Percentiles rank a stretch among this genome's conserved stretches.
Evolutionary conservation across 306 rosid genomes (phyloP).

Genomic region (Chamaecrista fasciculata): DNA sequence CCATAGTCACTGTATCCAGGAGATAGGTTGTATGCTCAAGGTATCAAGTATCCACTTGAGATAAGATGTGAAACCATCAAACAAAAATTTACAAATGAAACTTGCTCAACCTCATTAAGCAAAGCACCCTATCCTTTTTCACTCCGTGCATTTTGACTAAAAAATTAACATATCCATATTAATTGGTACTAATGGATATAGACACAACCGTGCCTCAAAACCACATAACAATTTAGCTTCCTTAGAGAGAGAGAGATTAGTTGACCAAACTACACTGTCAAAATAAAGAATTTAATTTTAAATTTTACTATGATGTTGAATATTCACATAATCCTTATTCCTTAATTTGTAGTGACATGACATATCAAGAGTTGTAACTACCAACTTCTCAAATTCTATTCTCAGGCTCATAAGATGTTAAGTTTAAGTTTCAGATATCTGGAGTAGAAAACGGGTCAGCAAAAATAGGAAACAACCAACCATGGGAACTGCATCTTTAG

Average conservation of each 20-base stretch:
- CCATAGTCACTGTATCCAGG: neutral
- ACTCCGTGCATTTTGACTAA: neutral
- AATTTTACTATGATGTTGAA: neutral
- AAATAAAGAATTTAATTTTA: neutral
- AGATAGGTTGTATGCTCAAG: slow-evolving; percentile 9
- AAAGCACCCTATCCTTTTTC: neutral
- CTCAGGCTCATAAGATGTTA: neutral
- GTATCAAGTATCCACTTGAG: neutral
- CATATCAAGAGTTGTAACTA: neutral
- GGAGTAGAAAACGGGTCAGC: neutral
- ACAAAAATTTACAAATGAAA: neutral
- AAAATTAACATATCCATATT: neutral
- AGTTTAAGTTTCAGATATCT: neutral
- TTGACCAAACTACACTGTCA: neutral
- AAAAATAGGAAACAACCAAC: neutral
- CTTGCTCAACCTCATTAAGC: slow-evolving; percentile 1
- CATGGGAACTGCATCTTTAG: too few relatives aligned
- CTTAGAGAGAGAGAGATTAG: neutral
- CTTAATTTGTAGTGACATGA: neutral
- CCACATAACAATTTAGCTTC: neutral
- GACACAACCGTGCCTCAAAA: neutral
- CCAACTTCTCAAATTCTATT: neutral
- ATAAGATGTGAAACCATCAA: neutral
- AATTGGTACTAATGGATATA: neutral
- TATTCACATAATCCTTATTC: neutral